Percentiles rank a stretch among this genome's conserved stretches.
Conservation (phyloP, 805 yeast species). For the Clavispora santaluciae region DNA sequence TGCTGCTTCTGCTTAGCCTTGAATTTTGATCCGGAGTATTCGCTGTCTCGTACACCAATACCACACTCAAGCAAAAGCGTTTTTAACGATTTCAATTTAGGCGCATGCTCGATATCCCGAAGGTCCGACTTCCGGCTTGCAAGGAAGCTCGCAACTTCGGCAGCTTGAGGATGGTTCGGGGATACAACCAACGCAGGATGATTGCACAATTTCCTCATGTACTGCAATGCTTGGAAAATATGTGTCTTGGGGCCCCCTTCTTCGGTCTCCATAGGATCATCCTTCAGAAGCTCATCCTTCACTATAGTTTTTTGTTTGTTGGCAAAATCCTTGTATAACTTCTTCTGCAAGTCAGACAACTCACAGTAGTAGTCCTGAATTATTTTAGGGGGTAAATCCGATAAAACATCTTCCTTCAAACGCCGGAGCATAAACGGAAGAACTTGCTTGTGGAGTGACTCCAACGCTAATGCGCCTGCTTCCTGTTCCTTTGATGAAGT, state of each 20-base stretch:
- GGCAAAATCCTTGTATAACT: constrained; percentile 84
- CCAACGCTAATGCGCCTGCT: constrained; percentile 93
- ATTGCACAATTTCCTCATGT: constrained; percentile 94
- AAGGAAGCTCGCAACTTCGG: constrained; percentile 60
- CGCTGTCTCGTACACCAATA: constrained; percentile 53
- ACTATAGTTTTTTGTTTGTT: constrained; percentile 74
- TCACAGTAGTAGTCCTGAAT: constrained; percentile 98
- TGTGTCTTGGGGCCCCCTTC: constrained; percentile 69
- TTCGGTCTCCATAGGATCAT: constrained; percentile 26
- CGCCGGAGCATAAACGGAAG: constrained; percentile 95
- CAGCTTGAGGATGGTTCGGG: constrained; percentile 76
- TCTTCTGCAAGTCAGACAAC: constrained; percentile 82
- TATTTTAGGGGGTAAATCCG: constrained; percentile 96
- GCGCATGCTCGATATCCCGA: constrained; percentile 79
- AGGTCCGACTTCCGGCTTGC: constrained; percentile 53
- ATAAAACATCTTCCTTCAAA: constrained; percentile 89
- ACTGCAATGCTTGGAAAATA: constrained; percentile 94
- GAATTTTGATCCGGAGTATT: constrained; percentile 26
- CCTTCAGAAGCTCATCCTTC: constrained; percentile 49
- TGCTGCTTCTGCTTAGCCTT: constrained; percentile 27
- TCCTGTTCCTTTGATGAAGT: constrained; percentile 92
- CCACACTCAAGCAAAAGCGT: constrained; percentile 88
- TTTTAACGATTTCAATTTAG: constrained; percentile 79
- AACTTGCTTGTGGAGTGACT: constrained; percentile 93
- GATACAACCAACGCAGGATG: constrained; percentile 90